phyloP scores from a whole-genome alignment of 2,329 filamentous ascomycete species.

The Aspergillus sojae region DNA sequence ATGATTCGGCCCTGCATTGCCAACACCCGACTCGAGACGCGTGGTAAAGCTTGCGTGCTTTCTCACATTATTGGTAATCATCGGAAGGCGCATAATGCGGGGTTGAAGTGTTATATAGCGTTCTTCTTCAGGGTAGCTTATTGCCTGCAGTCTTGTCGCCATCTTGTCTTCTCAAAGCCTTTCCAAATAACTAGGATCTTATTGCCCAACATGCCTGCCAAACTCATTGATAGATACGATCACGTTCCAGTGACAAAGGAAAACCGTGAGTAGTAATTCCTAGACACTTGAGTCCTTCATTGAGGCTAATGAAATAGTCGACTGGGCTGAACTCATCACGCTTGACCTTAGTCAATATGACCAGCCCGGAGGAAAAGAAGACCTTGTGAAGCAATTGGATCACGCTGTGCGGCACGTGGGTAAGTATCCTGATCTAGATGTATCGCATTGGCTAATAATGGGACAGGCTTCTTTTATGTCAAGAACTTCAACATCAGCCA shows the following conservation, averaged over 20 bases:
- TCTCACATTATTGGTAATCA: conserved; percentile 1
- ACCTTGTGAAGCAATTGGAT: conserved; percentile 57
- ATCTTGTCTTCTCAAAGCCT: neutral
- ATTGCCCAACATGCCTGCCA: conserved; percentile 27
- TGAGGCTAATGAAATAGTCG: conserved; percentile 25
- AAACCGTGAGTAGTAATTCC: conserved; percentile 32
- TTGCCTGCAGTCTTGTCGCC: neutral
- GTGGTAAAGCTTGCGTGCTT: conserved; percentile 29
- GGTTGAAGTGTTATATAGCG: conserved; percentile 1
- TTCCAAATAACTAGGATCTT: too few relatives aligned
- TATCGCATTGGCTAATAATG: too few relatives aligned
- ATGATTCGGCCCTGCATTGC: neutral
- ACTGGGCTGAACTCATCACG: conserved; percentile 61
- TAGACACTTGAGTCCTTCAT: conserved; percentile 6
- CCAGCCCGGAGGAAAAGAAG: conserved; percentile 57
- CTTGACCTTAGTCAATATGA: conserved; percentile 60
- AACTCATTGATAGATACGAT: conserved; percentile 43
- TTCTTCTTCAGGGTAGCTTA: accelerated
- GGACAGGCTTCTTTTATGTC: conserved; percentile 65
- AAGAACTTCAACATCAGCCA: conserved; percentile 64
- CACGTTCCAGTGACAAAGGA: conserved; percentile 54
- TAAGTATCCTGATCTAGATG: conserved; percentile 15
- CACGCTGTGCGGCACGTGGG: conserved; percentile 55
- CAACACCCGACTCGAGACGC: neutral
- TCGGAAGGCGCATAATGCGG: conserved; percentile 16